phyloP scores from a whole-genome alignment of 2,329 filamentous ascomycete genomes.

The Parastagonospora nodorum region DNA sequence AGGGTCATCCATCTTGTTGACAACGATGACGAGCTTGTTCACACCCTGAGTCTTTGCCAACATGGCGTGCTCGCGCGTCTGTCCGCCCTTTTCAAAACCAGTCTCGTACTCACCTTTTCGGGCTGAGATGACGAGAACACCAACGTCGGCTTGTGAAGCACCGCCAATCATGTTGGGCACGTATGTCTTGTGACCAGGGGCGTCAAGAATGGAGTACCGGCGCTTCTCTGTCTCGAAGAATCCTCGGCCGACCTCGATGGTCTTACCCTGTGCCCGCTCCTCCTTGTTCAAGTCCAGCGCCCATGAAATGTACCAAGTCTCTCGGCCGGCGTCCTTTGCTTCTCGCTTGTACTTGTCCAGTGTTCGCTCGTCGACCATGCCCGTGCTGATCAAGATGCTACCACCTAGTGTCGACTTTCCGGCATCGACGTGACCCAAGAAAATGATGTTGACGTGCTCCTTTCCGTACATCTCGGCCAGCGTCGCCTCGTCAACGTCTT shows the following conservation, averaged over 20 bases:
- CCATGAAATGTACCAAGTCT: slow-evolving; percentile 99
- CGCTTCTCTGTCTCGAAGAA: slow-evolving; percentile 95
- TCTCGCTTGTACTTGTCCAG: slow-evolving; percentile 93
- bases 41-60: slow-evolving; percentile 98
- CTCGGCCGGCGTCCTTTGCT: slow-evolving; percentile 92
- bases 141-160: slow-evolving; percentile 67
- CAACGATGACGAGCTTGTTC: slow-evolving; percentile 87
- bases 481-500: slow-evolving; percentile 79
- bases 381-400: slow-evolving; percentile 87
- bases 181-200: slow-evolving; percentile 96
- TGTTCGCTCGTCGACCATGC: slow-evolving; percentile 99
- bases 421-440: slow-evolving; percentile 97
- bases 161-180: slow-evolving; percentile 98
- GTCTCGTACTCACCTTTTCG: slow-evolving; percentile 99
- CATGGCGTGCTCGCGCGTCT: slow-evolving; percentile 97
- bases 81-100: slow-evolving; percentile 93
- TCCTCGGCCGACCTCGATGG: slow-evolving; percentile 92
- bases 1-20: slow-evolving; percentile 98
- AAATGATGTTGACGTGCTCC: slow-evolving; percentile 92
- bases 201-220: slow-evolving; percentile 94
- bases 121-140: slow-evolving; percentile 92
- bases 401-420: slow-evolving; percentile 97
- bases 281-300: slow-evolving; percentile 96
- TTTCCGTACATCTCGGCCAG: slow-evolving; percentile 97
- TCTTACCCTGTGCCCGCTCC: slow-evolving; percentile 95